These are phyloP conservation scores for Isatis tinctoria DNA, from an alignment of 345 rosid genomes.

Conservation along the genomic window DNA sequence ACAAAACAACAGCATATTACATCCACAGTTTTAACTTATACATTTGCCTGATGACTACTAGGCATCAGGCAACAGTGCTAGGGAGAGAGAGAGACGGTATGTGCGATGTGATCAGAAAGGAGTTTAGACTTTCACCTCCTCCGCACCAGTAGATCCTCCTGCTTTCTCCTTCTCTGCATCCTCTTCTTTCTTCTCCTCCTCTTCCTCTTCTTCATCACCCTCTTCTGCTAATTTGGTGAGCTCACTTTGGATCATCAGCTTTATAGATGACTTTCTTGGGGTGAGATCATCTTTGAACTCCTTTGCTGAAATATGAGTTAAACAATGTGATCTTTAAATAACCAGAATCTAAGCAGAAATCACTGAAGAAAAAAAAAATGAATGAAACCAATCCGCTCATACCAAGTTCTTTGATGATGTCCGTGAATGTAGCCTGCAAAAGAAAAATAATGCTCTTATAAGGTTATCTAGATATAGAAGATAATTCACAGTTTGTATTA, in stretches of 20 bases:
- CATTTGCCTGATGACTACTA: slow-evolving; percentile 19
- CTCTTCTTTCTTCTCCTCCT: slow-evolving; percentile 34
- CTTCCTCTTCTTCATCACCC: slow-evolving; percentile 55
- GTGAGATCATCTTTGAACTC: slow-evolving; percentile 58
- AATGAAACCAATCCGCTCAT: slow-evolving; percentile 22
- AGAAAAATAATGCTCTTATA: slow-evolving; percentile 9
- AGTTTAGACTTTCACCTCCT: slow-evolving; percentile 30
- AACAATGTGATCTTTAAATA: slow-evolving; percentile 3
- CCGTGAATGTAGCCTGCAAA: slow-evolving; percentile 96
- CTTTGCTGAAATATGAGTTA: slow-evolving; percentile 41
- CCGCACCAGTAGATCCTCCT: slow-evolving; percentile 12
- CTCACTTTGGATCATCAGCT: slow-evolving; percentile 83
- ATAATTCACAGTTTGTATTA: not conserved
- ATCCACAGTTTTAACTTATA: slow-evolving; percentile 23
- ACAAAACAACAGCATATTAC: slow-evolving; percentile 18
- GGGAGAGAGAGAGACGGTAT: not conserved
- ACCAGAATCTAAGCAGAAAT: not conserved
- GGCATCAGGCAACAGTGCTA: slow-evolving; percentile 6
- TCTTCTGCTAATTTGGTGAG: slow-evolving; percentile 88
- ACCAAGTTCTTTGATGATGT: slow-evolving; percentile 88
- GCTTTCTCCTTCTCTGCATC: slow-evolving; percentile 23
- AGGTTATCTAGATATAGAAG: slow-evolving; percentile 1
- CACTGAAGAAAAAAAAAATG: not conserved
- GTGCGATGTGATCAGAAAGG: slow-evolving; percentile 13
- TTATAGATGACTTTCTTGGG: slow-evolving; percentile 67